Conservation (phyloP, 1,284 basidiomycete genomes). For the Microbotryum silenes-acaulis region DNA sequence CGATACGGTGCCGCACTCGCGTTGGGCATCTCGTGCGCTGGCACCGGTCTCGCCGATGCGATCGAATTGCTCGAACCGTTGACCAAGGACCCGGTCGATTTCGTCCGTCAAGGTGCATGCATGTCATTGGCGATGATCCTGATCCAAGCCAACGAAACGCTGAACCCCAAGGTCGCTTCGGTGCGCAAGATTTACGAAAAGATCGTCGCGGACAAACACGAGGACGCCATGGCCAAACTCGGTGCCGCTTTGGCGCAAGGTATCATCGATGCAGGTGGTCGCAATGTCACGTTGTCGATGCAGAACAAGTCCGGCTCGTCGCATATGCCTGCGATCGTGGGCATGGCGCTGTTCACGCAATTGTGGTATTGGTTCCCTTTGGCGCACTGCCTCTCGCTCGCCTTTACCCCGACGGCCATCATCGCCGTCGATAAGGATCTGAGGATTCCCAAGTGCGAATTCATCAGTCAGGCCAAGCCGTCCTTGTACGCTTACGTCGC, state of each 20-base stretch:
- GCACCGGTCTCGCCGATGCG: constrained; percentile 91
- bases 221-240: constrained; percentile 94
- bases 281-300: constrained; percentile 86
- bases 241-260: constrained; percentile 90
- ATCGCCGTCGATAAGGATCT: constrained; percentile 79
- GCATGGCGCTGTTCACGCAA: constrained; percentile 91
- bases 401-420: constrained; percentile 87
- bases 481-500: constrained; percentile 84
- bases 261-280: constrained; percentile 89
- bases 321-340: constrained; percentile 87
- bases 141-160: constrained; percentile 85
- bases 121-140: constrained; percentile 91
- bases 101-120: constrained; percentile 94
- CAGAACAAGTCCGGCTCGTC: constrained; percentile 82
- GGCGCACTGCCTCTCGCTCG: constrained; percentile 82
- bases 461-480: constrained; percentile 53
- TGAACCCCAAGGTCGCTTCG: constrained; percentile 67
- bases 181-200: constrained; percentile 76
- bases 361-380: constrained; percentile 99
- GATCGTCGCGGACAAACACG: constrained; percentile 87
- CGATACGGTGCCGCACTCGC: constrained; percentile 91
- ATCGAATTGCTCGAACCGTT: constrained; percentile 91
- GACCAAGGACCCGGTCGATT: constrained; percentile 93
- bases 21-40: constrained; percentile 89
- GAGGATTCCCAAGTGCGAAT: constrained; percentile 84